Evolutionary conservation across 768 basidiomycete species (phyloP), one percentile per base, ranked within the genome.

Genomic region (Boletus reticulatus): DNA sequence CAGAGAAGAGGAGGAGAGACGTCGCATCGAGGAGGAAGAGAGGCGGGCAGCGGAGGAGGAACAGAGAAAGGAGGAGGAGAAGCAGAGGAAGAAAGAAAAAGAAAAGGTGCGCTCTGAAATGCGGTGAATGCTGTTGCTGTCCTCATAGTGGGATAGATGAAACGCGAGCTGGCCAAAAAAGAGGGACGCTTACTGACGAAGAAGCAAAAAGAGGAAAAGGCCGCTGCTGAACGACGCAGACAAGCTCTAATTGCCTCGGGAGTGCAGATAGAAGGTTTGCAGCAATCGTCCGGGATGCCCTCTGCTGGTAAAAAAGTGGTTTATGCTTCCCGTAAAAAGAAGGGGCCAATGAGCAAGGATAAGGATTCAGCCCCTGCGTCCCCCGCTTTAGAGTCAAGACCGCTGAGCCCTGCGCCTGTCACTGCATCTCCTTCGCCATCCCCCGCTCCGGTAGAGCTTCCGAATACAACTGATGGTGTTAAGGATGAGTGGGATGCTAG

Each of bases 111-210:
- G 56, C 4, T 2, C 45, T 10, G 6, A 56, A 49, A 47, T 55
- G 5, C 13, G 32, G 22, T 50, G 6, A 11, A 44, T 48, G 31
- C 36, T 13, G 31, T 51, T 53, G 14, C 44, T 47, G 10, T 29
- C 41, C 50, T 56, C 38, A 50, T 34, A n/a, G 29, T 44, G 43
- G 48, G 47, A 50, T 66, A 95, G 94, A 88, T 84, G 43, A 97
- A 96, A 73, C 85, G 85, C 49, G 95, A 97, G 63, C 69, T 89
- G 49, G 87, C 90, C 14, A 93, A 90, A 80, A 96, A 94, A 70
- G 95, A 98, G 74, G 97, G 97, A 22, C 84, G 89, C 44, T 76
- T 96, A 24, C 80, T 98, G 48, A 98, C 96, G n/a, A 94, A 96
- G 72, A 97, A 95, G 73, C 95, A 98, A 71, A 96, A 94, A 72